Evolutionary conservation across 441 rosid species (phyloP).

Genomic region (Populus hybrid): DNA sequence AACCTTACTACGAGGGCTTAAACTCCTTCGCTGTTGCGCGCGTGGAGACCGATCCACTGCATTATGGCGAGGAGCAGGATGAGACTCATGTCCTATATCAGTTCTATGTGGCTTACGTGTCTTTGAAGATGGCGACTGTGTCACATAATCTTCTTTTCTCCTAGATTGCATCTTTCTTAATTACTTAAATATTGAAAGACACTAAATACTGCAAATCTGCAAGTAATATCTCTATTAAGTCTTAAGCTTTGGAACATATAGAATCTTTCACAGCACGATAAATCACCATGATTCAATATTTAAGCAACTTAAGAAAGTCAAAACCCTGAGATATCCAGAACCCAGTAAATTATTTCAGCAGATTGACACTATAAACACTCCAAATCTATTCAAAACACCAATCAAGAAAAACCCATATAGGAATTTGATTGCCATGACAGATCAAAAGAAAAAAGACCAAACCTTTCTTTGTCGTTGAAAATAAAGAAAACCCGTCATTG

Average conservation of each 20-base stretch:
- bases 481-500: slow-evolving; percentile 14
- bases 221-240: neutral
- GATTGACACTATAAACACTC: neutral
- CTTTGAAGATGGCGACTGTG: slow-evolving; percentile 30
- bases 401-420: slow-evolving; percentile 10
- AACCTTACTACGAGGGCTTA: slow-evolving; percentile 33
- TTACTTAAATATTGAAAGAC: neutral
- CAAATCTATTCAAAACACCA: slow-evolving; percentile 3
- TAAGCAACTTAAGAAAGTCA: neutral
- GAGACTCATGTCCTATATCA: slow-evolving; percentile 27
- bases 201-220: neutral
- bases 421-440: neutral
- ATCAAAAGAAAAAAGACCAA: neutral
- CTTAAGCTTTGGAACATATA: slow-evolving; percentile 5
- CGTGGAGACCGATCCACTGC: slow-evolving; percentile 26
- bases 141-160: slow-evolving; percentile 26
- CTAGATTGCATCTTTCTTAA: slow-evolving; percentile 46
- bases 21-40: slow-evolving; percentile 29
- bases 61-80: slow-evolving; percentile 20
- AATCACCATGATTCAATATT: neutral
- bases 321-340: slow-evolving; percentile 9
- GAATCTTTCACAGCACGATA: neutral
- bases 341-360: neutral
- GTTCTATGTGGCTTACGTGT: slow-evolving; percentile 25
- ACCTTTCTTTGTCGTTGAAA: slow-evolving; percentile 9